These are phyloP conservation scores for Colletotrichum costaricense DNA, from an alignment of 2,329 filamentous ascomycete species.

Conservation along the genomic window DNA sequence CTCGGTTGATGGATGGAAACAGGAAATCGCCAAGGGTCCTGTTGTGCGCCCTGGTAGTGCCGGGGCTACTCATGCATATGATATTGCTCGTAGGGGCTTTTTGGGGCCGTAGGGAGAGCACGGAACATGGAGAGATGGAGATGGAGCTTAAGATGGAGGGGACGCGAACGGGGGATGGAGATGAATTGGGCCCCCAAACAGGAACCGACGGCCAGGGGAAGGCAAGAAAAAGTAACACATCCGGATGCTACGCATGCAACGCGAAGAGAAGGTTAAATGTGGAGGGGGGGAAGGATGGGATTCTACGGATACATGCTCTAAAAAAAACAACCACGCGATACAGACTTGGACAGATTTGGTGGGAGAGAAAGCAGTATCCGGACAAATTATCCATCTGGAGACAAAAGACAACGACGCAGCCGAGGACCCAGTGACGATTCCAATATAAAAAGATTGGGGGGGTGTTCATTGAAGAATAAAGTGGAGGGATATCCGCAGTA, in stretches of 20 bases:
- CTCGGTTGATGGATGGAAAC: conserved; percentile 20
- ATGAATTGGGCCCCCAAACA: conserved; percentile 29
- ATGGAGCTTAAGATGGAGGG: conserved; percentile 21
- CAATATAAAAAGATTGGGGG: neutral
- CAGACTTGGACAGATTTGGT: neutral
- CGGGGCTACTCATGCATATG: conserved; percentile 30
- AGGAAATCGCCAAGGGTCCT: conserved; percentile 28
- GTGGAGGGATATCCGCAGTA: neutral
- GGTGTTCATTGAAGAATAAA: conserved; percentile 3
- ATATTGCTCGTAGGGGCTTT: conserved; percentile 13
- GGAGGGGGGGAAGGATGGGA: neutral
- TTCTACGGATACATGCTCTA: neutral
- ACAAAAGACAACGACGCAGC: neutral
- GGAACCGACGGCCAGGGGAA: conserved; percentile 10
- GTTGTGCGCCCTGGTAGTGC: conserved; percentile 30
- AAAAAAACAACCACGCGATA: neutral
- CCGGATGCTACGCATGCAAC: neutral
- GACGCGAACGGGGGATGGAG: conserved; percentile 20
- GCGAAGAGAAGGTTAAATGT: conserved; percentile 17
- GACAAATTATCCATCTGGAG: neutral
- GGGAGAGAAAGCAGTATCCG: neutral
- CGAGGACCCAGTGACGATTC: neutral
- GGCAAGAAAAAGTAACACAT: conserved; percentile 2
- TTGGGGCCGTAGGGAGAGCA: conserved; percentile 17
- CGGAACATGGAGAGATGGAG: conserved; percentile 22